Conservation (phyloP, 176 grass and related monocot genomes). For the Aegilops umbellulata region DNA sequence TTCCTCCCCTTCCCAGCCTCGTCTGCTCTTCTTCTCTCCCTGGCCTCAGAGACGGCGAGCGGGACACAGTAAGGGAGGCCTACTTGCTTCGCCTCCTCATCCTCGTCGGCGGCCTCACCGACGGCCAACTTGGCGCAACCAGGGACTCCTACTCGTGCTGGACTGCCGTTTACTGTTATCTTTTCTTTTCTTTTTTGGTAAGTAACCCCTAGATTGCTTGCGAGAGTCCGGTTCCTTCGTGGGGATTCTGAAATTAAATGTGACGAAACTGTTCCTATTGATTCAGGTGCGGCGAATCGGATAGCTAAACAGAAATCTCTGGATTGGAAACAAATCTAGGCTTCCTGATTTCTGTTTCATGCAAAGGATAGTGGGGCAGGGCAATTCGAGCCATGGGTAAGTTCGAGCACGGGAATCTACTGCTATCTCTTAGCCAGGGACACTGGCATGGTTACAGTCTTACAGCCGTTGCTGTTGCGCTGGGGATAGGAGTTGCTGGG, state of each 20-base stretch:
- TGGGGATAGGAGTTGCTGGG: constrained; percentile 66
- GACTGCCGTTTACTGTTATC: not conserved
- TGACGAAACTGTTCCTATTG: not conserved
- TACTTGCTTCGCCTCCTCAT: not conserved
- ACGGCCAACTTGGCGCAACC: not conserved
- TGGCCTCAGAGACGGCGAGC: not conserved
- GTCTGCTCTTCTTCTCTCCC: not conserved
- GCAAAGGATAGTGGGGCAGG: not conserved
- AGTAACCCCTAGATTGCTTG: constrained; percentile 15
- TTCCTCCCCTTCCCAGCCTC: not conserved
- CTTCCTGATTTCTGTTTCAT: not conserved
- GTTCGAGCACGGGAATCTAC: constrained; percentile 32
- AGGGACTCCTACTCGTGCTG: not conserved
- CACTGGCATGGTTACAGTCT: constrained; percentile 30
- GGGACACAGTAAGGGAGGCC: not conserved
- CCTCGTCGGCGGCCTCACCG: not conserved
- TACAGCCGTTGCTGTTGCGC: constrained; percentile 43
- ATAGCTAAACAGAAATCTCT: not conserved
- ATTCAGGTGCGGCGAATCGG: not conserved
- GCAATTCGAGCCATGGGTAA: constrained; percentile 36
- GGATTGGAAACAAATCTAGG: not conserved
- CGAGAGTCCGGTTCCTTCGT: not conserved
- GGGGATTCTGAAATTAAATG: not conserved
- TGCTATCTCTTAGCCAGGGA: constrained; percentile 16
- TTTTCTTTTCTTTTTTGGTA: not conserved